phyloP scores from a whole-genome alignment of 225 moss, liverwort and hornwort species.

The Straminergon stramineum region DNA sequence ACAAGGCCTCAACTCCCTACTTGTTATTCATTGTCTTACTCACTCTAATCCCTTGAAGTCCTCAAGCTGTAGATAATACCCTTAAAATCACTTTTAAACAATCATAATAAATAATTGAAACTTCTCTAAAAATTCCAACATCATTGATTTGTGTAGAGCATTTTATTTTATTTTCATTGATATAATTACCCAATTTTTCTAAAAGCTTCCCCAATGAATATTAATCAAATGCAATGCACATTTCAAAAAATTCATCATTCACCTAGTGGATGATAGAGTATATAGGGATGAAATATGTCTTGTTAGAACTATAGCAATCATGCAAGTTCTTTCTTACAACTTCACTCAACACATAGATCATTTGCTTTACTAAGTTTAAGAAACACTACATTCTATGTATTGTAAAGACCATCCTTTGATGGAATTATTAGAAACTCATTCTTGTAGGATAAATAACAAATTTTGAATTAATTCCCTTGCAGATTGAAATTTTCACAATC shows the following conservation, averaged over 20 bases:
- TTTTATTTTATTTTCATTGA: background rate
- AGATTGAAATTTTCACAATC: background rate
- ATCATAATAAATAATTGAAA: background rate
- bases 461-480: fast-evolving
- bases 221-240: background rate
- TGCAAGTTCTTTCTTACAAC: background rate
- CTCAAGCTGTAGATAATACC: background rate
- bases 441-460: background rate
- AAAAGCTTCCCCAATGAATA: background rate
- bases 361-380: background rate
- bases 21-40: background rate
- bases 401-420: fast-evolving
- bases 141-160: background rate
- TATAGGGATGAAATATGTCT: background rate
- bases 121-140: background rate
- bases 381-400: fast-evolving
- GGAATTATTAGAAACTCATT: background rate
- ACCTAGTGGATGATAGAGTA: fast-evolving
- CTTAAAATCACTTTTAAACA: background rate
- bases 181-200: too few relatives aligned
- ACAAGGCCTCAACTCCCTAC: background rate
- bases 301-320: too few relatives aligned
- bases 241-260: background rate
- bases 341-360: background rate
- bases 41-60: background rate